Percentiles rank a stretch among this genome's conserved stretches.
These are phyloP conservation scores for Musa acuminata DNA, from an alignment of 176 grass and related monocot species.

Conservation along the genomic window DNA sequence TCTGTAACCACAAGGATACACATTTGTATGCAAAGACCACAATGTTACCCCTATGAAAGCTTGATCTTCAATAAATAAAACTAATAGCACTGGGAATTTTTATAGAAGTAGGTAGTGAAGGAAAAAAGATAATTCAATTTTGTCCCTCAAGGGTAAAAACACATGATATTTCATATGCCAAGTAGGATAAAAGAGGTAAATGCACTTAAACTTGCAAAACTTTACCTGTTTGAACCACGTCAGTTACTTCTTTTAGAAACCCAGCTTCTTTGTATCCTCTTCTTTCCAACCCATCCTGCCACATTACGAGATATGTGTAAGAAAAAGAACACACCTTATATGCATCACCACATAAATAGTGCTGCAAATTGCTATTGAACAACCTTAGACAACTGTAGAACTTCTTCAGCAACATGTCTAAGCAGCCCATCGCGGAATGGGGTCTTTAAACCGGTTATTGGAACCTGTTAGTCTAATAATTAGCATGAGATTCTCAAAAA, in stretches of 20 bases:
- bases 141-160: too few species aligned
- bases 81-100: too few species aligned
- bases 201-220: neutral
- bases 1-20: too few species aligned
- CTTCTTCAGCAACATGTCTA: conserved; percentile 81
- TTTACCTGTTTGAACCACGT: conserved; percentile 65
- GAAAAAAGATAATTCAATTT: too few species aligned
- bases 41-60: too few species aligned
- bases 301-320: neutral
- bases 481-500: neutral
- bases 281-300: conserved; percentile 90
- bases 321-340: conserved; percentile 6
- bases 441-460: conserved; percentile 78
- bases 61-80: too few species aligned
- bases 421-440: conserved; percentile 83
- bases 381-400: conserved; percentile 85
- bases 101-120: too few species aligned
- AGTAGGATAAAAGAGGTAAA: too few species aligned
- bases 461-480: conserved; percentile 34
- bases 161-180: too few species aligned
- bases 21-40: too few species aligned
- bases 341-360: neutral
- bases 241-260: conserved; percentile 75
- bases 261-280: conserved; percentile 96
- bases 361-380: neutral